These are phyloP conservation scores for Collariella sp. DNA, from an alignment of 495 filamentous ascomycete species.

Conservation along the genomic window DNA sequence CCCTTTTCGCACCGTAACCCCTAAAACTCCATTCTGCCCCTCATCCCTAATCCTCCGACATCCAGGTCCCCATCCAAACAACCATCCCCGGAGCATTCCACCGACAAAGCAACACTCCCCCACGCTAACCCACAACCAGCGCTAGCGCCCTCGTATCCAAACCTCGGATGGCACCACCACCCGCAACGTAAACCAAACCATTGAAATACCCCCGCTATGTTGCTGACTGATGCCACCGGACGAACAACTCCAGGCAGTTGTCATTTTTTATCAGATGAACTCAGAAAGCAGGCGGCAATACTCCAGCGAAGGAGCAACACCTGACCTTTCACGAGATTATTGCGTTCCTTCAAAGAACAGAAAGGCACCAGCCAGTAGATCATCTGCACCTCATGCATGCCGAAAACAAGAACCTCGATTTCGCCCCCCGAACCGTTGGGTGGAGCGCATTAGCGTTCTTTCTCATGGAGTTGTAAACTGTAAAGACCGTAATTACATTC, in stretches of 20 bases:
- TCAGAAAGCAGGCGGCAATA: no score
- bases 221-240: no score
- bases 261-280: no score
- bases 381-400: not conserved
- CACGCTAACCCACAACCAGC: not conserved
- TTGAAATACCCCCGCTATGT: no score
- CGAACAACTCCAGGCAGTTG: no score
- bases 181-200: not conserved
- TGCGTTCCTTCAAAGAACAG: no score
- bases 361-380: no score
- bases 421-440: not conserved
- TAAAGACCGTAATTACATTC: no score
- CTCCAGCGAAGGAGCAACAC: no score
- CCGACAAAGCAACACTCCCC: not conserved
- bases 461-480: no score
- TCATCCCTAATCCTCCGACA: not conserved
- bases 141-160: conserved; percentile 4
- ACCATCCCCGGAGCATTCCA: not conserved
- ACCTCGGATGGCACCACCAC: conserved; percentile 3
- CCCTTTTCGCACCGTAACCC: not conserved
- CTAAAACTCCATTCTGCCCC: not conserved
- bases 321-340: no score
- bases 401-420: not conserved
- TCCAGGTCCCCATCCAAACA: not conserved
- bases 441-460: no score